Evolutionary conservation across 2,329 filamentous ascomycete genomes (phyloP), one percentile per base, ranked within the genome.

Genomic region (Aspergillus fumigatiaffinis): DNA sequence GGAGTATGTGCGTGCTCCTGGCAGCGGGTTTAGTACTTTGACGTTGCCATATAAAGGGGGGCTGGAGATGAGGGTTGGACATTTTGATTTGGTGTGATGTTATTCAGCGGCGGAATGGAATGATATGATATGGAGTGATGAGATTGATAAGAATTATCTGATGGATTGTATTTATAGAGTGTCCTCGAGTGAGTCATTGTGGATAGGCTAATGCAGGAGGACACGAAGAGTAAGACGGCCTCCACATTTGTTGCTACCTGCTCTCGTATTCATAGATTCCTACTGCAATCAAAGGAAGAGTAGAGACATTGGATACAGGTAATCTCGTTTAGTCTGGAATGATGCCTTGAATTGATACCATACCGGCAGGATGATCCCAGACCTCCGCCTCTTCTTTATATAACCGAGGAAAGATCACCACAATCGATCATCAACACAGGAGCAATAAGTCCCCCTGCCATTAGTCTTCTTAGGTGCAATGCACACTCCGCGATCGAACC

Each of bases 1-100:
- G 20, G 73, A 63, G 0, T 80, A 80, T 58, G 55, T 86, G n/a
- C 59, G 75, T 7, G 71, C 76, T 8, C 72, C 79, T 0, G 64
- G 67, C 3, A 83, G 77, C 61, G 78, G 79, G 0, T 87, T 85
- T 61, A 77, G 71, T 53, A 79, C 71, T 29, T 68, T 79, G 54
- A 82, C 79, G 1, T 61, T 82, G 3, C 81, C 81, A 0, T 84
- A 77, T 60, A 71, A 67, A 0, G 77, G 77, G 29, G 81, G 82
- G 0, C 69, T 84, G 41, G 77, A 80, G 60, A 73, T 81, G 69
- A 57, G 58, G n/a, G 55, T 56, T 53, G 48, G 60, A 21, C 50
- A 56, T 56, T 35, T n/a, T 52, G 17, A 47, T 12, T 14, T 17
- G 32, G 12, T 38, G 2, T 20, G 41, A 38, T 38, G 14, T 6